Conservation (phyloP, 2,329 filamentous ascomycete genomes). For the Xylariaceae sp. region DNA sequence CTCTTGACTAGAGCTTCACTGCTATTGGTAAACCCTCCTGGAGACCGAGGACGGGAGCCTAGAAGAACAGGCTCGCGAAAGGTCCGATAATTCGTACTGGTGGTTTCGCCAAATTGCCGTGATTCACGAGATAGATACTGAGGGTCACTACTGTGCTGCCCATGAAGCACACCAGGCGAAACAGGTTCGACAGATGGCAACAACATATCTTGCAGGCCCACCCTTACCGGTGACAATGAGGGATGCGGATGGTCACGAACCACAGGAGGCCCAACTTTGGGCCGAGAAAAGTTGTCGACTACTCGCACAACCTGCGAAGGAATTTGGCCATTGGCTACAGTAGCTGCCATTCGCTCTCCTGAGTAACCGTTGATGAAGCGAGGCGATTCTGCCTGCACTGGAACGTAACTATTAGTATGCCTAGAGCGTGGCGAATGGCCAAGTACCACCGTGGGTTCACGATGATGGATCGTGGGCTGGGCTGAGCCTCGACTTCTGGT, state of each 20-base stretch:
- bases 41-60: conserved; percentile 13
- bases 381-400: conserved; percentile 8
- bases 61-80: conserved; percentile 14
- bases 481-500: conserved; percentile 14
- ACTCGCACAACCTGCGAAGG: too few species aligned
- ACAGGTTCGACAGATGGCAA: conserved; percentile 28
- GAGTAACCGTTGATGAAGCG: conserved; percentile 3
- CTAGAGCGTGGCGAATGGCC: conserved; percentile 10
- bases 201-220: conserved; percentile 27
- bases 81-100: conserved; percentile 17
- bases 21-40: conserved; percentile 12
- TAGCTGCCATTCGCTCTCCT: conserved; percentile 4
- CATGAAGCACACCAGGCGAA: conserved; percentile 17
- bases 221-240: conserved; percentile 22
- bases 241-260: conserved; percentile 11
- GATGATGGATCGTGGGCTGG: conserved; percentile 8
- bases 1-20: conserved; percentile 18
- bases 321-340: too few species aligned
- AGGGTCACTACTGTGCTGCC: conserved; percentile 7
- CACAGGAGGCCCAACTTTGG: conserved; percentile 29
- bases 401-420: conserved; percentile 8
- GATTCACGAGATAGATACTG: conserved; percentile 14
- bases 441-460: conserved; percentile 11
- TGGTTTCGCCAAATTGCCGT: conserved; percentile 15
- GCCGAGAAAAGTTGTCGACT: conserved; percentile 3